phyloP scores from a whole-genome alignment of 225 moss, liverwort and hornwort species.

The Pseudisothecium myosuroides region DNA sequence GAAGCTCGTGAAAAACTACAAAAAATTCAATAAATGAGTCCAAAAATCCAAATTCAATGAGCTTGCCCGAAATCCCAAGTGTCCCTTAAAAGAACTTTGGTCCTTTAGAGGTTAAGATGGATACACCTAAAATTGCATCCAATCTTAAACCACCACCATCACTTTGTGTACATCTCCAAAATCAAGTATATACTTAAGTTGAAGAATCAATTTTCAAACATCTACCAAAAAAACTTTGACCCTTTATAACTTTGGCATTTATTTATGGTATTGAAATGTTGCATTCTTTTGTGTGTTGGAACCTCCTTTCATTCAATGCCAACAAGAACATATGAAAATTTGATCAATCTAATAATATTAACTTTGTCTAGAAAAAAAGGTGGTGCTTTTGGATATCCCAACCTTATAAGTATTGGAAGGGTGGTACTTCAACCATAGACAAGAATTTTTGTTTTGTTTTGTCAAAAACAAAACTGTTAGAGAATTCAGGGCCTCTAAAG shows the following conservation, averaged over 20 bases:
- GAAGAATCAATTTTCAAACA: neutral
- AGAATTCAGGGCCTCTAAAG: too few species aligned
- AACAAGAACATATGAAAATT: neutral
- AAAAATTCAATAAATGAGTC: too few species aligned
- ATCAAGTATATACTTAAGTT: rapidly evolving
- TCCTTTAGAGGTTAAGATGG: too few species aligned
- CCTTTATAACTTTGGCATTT: neutral
- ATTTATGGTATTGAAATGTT: neutral
- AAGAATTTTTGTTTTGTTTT: too few species aligned
- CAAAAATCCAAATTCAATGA: too few species aligned
- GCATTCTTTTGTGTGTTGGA: neutral
- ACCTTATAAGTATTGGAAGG: rapidly evolving
- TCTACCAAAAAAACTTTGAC: neutral
- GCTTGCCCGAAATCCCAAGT: too few species aligned
- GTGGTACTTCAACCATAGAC: too few species aligned
- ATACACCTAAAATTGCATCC: neutral
- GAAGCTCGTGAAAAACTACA: too few species aligned
- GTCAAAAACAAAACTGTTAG: too few species aligned
- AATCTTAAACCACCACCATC: neutral
- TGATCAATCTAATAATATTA: neutral
- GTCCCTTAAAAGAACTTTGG: too few species aligned
- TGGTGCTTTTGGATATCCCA: rapidly evolving
- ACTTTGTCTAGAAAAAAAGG: neutral
- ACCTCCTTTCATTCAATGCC: neutral
- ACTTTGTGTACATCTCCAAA: rapidly evolving